Evolutionary conservation across 768 basidiomycete species (phyloP), one percentile per base, ranked within the genome.

Genomic region (Lactarius quietus): DNA sequence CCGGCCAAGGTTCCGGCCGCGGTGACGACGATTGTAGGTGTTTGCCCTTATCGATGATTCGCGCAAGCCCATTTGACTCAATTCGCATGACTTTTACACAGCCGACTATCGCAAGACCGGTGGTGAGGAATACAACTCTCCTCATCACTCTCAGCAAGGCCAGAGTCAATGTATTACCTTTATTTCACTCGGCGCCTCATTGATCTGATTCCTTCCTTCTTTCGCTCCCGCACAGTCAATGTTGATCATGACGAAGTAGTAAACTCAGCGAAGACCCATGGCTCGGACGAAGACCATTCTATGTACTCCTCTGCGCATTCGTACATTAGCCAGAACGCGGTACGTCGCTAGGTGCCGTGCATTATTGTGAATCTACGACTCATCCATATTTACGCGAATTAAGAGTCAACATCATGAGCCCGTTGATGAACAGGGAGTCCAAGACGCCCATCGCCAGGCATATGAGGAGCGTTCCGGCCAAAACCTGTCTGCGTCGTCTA

Each of bases 211-310:
- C 8, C 10, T 48, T 20, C 20, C 35, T 57, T 36, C 35, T n/a
- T 31, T 38, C 41, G 54, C 29, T 58, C 52, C 53, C 58, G 61
- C 57, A 26, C 70, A 92, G 92, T 87, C 73, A 73, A 93, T 74
- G 92, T 87, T 74, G 73, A 93, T 74, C 75, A 87, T 23, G 79
- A 86, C 3, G 82, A 88, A 61, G 90, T 84, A 43, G 76, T 88
- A 31, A 73, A 80, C 59, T 80, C 74, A 53, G 90, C 90, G 8
- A 73, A 82, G 64, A 62, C 76, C 5, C 79, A 87, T 57, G 85
- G 84, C 58, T 82, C 84, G 41, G 87, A 85, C 29, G 81, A 85
- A 64, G 75, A 78, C n/a, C n/a, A n/a, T 45, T 82, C 81, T 18
- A 73, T 89, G 20, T 90, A 88, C 76, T 77, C 80, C 7, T 73